Conservation (phyloP, 2,329 filamentous ascomycete genomes). For the Hymenoscyphus albidus region DNA sequence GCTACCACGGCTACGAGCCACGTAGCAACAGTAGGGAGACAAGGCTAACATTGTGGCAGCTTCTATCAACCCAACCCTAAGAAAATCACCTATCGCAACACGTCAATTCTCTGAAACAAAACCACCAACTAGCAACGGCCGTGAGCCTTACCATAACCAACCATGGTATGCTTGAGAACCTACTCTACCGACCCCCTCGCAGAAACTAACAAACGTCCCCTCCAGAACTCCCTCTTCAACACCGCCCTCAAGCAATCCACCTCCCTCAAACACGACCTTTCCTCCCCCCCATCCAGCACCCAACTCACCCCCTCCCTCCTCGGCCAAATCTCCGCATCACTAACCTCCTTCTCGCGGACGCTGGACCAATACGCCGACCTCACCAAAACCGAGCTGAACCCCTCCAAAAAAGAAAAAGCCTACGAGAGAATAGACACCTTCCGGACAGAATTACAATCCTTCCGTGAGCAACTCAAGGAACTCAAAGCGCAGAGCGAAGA, state of each 20-base stretch:
- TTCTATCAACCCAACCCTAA: background rate
- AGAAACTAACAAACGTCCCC: slow-evolving; percentile 16
- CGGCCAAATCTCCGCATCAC: slow-evolving; percentile 72
- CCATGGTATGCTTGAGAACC: background rate
- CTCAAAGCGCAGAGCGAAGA: slow-evolving; percentile 78
- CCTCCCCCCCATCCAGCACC: slow-evolving; percentile 59
- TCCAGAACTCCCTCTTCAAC: slow-evolving; percentile 79
- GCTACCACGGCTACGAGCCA: background rate
- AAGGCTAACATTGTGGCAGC: background rate
- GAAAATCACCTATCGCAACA: background rate
- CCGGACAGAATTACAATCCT: slow-evolving; percentile 74
- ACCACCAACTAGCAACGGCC: background rate
- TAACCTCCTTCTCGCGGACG: slow-evolving; percentile 79
- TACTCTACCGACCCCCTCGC: background rate
- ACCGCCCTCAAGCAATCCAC: slow-evolving; percentile 81
- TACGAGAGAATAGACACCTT: slow-evolving; percentile 82
- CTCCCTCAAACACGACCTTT: slow-evolving; percentile 71
- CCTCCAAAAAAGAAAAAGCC: slow-evolving; percentile 89
- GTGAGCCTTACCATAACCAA: background rate
- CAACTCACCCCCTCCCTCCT: slow-evolving; percentile 57
- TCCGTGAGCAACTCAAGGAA: slow-evolving; percentile 70
- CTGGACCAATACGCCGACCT: slow-evolving; percentile 88
- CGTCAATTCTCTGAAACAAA: background rate
- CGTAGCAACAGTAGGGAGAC: background rate
- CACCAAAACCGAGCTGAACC: slow-evolving; percentile 82